Base-by-base conservation (phyloP, 2,329 filamentous ascomycete species). In the Pleurostoma richardsiae region DNA sequence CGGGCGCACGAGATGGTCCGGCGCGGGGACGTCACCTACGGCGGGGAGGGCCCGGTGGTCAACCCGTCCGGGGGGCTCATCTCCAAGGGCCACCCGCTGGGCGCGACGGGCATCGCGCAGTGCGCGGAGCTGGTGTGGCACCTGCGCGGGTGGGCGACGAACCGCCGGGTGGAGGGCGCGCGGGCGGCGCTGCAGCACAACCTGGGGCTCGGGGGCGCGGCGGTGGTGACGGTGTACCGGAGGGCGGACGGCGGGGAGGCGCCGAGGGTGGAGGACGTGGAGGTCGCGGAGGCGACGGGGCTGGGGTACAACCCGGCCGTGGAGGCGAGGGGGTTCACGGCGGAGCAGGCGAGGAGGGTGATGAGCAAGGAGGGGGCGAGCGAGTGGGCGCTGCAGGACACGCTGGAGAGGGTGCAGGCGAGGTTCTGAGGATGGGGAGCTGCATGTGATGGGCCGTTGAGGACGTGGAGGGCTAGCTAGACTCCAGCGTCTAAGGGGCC, bases 61-160 rank as follows among this genome's bases (percentile, higher is more conserved):
- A 97, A 97, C 69, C 92, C 92, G 2, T 95, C 89, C 0, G 94
- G 92, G 40, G 94, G 94, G 2, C 79, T 97, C 47, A 97, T 97
- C 60, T 94, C 88, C 52, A 97, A 97, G 74, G 94, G 92, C 39
- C 92, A 97, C 66, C 92, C 94, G 0, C 82, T 97, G 4, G 92
- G 92, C 31, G 92, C 92, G 0, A 95, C 90, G 0, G 92, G 94
- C n/a, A 78, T 97, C 44, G 94, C 92, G 10, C 92, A 97, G 71
- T 96, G 91, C 63, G 89, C 92, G 4, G 92, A 97, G 71, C 74
- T 97, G 10, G 88, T 95, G 29, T 97, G 92, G 92, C 92, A 97
- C 62, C 75, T 97, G 57, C 82, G 92, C 54, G 92, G 92, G 10
- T 96, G 92, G 92, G 92, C 92, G 26, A 96, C 94, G 69, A 96